Percentiles rank a stretch among this genome's conserved stretches.
Evolutionary conservation across 805 yeast genomes (phyloP).

Genomic region (Candida gorgasii): DNA sequence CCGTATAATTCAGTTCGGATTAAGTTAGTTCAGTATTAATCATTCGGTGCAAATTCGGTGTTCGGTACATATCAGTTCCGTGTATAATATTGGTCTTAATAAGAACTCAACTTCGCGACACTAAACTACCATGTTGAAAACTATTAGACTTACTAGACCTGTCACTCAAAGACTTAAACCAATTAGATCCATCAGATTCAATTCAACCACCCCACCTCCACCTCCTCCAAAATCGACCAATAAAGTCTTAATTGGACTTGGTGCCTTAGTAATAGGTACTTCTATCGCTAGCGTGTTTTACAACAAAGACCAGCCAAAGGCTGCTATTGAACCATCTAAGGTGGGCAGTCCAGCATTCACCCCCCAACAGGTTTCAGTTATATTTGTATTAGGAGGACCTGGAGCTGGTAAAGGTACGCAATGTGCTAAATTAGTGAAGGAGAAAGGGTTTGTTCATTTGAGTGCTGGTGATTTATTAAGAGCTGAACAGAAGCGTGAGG

Average conservation of each 20-base stretch:
- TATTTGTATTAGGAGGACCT: conserved; percentile 95
- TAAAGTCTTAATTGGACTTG: conserved; percentile 29
- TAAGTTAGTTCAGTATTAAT: no score
- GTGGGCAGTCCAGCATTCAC: conserved; percentile 47
- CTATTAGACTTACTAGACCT: neutral
- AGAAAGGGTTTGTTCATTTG: conserved; percentile 80
- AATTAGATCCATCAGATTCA: conserved; percentile 1
- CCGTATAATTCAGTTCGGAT: no score
- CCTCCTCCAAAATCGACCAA: conserved; percentile 19
- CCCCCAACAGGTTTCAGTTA: conserved; percentile 69
- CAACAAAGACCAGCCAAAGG: conserved; percentile 44
- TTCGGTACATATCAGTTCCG: no score
- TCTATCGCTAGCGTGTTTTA: conserved; percentile 44
- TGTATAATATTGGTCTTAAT: neutral
- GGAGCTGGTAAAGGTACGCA: conserved; percentile 99
- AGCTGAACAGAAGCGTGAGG: conserved; percentile 84
- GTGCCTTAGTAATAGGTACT: conserved; percentile 53
- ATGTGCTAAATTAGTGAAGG: conserved; percentile 79
- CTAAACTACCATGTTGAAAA: neutral
- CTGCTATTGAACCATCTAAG: conserved; percentile 41
- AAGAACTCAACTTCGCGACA: neutral
- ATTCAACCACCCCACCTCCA: conserved; percentile 4
- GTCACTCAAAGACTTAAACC: neutral
- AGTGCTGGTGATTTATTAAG: conserved; percentile 96
- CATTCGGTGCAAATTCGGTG: no score